Conservation (phyloP, 352 stramenopile genomes). For the Phytopythium boreale region DNA sequence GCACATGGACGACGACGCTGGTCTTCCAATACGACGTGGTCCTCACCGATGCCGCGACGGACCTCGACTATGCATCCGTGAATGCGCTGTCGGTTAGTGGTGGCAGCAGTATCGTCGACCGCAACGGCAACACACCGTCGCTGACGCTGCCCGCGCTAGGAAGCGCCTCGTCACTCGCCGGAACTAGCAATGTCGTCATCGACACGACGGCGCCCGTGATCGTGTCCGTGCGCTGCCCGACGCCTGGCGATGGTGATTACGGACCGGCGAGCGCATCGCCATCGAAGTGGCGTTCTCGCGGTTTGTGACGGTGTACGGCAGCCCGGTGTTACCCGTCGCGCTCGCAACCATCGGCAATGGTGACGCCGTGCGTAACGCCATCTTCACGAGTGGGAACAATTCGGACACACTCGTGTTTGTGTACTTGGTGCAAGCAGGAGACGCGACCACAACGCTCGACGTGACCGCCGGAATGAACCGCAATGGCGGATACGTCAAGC, state of each 20-base stretch:
- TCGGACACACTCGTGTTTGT: slow-evolving; percentile 62
- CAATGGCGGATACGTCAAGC: slow-evolving; percentile 70
- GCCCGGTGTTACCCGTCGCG: slow-evolving; percentile 37
- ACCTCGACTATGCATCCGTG: slow-evolving; percentile 69
- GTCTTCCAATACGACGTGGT: slow-evolving; percentile 73
- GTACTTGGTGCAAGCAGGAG: slow-evolving; percentile 63
- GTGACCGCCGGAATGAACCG: slow-evolving; percentile 50
- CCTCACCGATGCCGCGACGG: slow-evolving; percentile 36
- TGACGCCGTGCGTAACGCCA: slow-evolving; percentile 29
- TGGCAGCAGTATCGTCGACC: slow-evolving; percentile 56
- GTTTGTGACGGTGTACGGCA: slow-evolving; percentile 65
- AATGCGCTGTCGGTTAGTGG: slow-evolving; percentile 43
- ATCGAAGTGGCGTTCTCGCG: slow-evolving; percentile 59
- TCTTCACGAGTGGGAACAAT: slow-evolving; percentile 65
- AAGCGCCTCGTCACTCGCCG: slow-evolving; percentile 37
- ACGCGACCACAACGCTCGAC: slow-evolving; percentile 44
- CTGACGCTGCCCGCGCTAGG: slow-evolving; percentile 51
- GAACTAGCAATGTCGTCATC: slow-evolving; percentile 56
- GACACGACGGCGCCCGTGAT: slow-evolving; percentile 70
- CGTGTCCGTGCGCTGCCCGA: slow-evolving; percentile 38
- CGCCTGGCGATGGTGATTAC: slow-evolving; percentile 65
- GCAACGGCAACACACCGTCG: slow-evolving; percentile 52
- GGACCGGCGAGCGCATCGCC: slow-evolving; percentile 61
- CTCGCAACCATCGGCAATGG: slow-evolving; percentile 43
- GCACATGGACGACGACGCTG: slow-evolving; percentile 50